A percentile compares a stretch with the other conserved stretches of the same genome.
These are phyloP conservation scores for Ananas comosus DNA, from an alignment of 176 grass and related monocot genomes.

Conservation along the genomic window DNA sequence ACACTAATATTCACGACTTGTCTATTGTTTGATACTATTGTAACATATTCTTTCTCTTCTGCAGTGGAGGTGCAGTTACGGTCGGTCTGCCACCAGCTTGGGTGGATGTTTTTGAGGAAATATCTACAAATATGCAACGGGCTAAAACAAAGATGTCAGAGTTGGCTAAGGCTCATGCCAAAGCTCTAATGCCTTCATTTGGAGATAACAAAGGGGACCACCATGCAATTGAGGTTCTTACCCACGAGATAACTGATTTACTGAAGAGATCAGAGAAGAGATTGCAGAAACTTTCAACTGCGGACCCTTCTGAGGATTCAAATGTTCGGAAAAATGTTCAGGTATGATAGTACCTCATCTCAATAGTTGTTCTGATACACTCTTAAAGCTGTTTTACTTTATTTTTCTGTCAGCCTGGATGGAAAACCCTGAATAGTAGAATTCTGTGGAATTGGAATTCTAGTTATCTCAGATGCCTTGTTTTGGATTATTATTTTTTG, in stretches of 20 bases:
- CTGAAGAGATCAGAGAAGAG: conserved; percentile 76
- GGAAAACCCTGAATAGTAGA: background rate
- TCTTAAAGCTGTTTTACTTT: background rate
- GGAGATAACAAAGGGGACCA: conserved; percentile 73
- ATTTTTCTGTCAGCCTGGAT: background rate
- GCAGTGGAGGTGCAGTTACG: conserved; percentile 39
- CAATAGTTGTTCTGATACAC: background rate
- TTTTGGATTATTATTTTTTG: too few relatives aligned
- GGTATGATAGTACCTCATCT: conserved; percentile 11
- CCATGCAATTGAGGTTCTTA: conserved; percentile 70
- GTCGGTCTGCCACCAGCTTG: conserved; percentile 79
- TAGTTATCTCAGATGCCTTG: too few relatives aligned
- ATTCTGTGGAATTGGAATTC: too few relatives aligned
- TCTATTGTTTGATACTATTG: conserved; percentile 3
- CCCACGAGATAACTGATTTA: conserved; percentile 76
- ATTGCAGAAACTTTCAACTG: conserved; percentile 63
- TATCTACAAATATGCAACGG: conserved; percentile 83
- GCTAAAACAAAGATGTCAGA: conserved; percentile 77
- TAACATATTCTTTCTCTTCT: conserved; percentile 14
- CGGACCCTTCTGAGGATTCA: conserved; percentile 86
- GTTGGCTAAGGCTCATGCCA: conserved; percentile 76
- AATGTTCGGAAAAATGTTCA: conserved; percentile 99
- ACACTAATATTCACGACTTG: background rate
- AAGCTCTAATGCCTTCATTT: conserved; percentile 95
- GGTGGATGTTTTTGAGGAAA: conserved; percentile 96